Percentiles rank a stretch among this genome's conserved stretches.
Evolutionary conservation across 768 basidiomycete species (phyloP).

Genomic region (Boletus bicolor): DNA sequence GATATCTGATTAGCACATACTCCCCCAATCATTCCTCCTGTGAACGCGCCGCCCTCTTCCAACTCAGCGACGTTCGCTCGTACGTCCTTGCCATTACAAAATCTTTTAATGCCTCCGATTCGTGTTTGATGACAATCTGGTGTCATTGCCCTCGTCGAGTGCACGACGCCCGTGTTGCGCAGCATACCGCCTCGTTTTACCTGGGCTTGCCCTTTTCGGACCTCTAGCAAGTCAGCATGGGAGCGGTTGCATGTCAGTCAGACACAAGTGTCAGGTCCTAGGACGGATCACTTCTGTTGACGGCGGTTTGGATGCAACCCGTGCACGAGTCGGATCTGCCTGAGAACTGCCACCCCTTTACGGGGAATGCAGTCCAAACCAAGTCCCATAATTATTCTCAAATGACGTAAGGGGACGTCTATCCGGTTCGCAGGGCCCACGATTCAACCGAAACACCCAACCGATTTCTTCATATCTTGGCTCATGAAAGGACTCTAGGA

Average conservation of each 20-base stretch:
- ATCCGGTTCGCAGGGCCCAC: slow-evolving; percentile 19
- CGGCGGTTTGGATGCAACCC: slow-evolving; percentile 10
- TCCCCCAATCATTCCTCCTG: slow-evolving; percentile 24
- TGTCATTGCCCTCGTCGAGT: slow-evolving; percentile 6
- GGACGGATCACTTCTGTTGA: slow-evolving; percentile 15
- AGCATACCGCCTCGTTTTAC: background rate
- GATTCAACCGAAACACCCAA: slow-evolving; percentile 16
- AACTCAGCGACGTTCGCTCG: slow-evolving; percentile 27
- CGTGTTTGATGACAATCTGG: slow-evolving; percentile 1
- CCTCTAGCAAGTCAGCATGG: slow-evolving; percentile 2
- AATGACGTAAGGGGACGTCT: slow-evolving; percentile 16
- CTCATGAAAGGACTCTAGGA: slow-evolving; percentile 3
- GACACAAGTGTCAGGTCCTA: slow-evolving; percentile 15
- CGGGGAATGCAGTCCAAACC: slow-evolving; percentile 13
- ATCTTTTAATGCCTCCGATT: slow-evolving; percentile 7
- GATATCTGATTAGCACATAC: slow-evolving; percentile 34
- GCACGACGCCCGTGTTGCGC: background rate
- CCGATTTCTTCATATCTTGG: slow-evolving; percentile 1
- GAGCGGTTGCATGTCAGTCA: slow-evolving; percentile 17
- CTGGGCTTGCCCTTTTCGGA: slow-evolving; percentile 6
- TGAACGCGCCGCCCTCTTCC: slow-evolving; percentile 17
- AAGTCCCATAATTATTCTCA: slow-evolving; percentile 13
- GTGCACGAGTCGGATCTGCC: slow-evolving; percentile 28
- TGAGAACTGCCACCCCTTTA: slow-evolving; percentile 23
- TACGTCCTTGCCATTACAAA: slow-evolving; percentile 4